Conservation (phyloP, 2,329 filamentous ascomycete genomes). For the Xylariaceae sp. region DNA sequence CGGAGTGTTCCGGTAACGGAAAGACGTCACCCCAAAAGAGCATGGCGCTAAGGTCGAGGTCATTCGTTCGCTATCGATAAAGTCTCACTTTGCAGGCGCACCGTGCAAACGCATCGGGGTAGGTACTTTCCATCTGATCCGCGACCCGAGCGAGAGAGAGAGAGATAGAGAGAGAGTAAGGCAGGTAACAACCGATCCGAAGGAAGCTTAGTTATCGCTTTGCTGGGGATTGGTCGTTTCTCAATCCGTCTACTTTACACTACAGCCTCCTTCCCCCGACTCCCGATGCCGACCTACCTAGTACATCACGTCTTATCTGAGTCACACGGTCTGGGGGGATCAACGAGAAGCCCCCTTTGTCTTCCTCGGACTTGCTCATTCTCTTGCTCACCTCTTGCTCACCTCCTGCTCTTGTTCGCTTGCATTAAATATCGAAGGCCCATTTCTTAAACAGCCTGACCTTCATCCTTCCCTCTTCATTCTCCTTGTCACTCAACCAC, state of each 20-base stretch:
- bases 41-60: too few relatives aligned
- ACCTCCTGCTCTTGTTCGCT: not conserved
- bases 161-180: too few relatives aligned
- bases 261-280: not conserved
- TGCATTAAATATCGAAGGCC: not conserved
- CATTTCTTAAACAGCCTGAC: not conserved
- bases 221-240: conserved; percentile 2
- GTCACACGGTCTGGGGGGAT: conserved; percentile 26
- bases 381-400: not conserved
- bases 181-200: too few relatives aligned
- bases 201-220: not conserved
- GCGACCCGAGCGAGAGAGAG: too few relatives aligned
- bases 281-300: not conserved
- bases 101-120: too few relatives aligned
- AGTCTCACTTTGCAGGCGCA: too few relatives aligned
- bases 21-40: too few relatives aligned
- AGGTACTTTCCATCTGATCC: too few relatives aligned
- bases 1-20: too few relatives aligned
- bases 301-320: conserved; percentile 22
- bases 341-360: conserved; percentile 15
- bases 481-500: conserved; percentile 4
- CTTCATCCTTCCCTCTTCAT: conserved; percentile 3
- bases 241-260: conserved; percentile 10
- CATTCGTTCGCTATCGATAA: too few relatives aligned
- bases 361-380: conserved; percentile 5